phyloP scores from a whole-genome alignment of 192 early-diverging fungal species.

The Gaertneriomyces semiglobifer region DNA sequence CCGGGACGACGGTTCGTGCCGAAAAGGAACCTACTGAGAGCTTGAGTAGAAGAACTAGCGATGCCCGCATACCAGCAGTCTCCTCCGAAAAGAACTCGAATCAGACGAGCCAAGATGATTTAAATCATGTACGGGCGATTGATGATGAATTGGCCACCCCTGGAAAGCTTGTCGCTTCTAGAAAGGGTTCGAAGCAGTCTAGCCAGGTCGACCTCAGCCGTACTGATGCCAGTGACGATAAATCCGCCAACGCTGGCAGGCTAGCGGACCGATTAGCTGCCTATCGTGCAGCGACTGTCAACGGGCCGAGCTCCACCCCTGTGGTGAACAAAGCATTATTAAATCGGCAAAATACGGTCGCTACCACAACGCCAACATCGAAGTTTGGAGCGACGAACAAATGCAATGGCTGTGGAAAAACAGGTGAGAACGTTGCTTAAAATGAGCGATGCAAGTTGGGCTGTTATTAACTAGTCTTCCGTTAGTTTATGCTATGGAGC shows the following conservation, averaged over 20 bases:
- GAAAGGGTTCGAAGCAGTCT: background rate
- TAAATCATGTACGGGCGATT: background rate
- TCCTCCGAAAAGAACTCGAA: background rate
- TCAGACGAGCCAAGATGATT: background rate
- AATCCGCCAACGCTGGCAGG: background rate
- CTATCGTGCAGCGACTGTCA: constrained; percentile 1
- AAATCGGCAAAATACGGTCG: background rate
- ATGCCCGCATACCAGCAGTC: background rate
- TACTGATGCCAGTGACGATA: background rate
- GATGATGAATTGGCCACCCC: background rate
- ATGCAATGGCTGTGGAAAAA: constrained; percentile 17
- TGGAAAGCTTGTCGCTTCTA: background rate
- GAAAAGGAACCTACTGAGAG: background rate
- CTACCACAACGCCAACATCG: background rate
- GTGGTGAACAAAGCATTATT: background rate
- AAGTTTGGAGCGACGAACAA: constrained; percentile 19
- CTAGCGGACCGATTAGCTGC: constrained; percentile 6
- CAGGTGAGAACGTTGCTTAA: background rate
- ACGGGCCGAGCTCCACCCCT: background rate
- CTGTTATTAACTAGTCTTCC: background rate
- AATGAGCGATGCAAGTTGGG: background rate
- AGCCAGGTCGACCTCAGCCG: constrained; percentile 1
- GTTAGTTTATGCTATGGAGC: constrained; percentile 38
- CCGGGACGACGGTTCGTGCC: background rate
- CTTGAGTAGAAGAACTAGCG: background rate